Conservation (phyloP, 345 rosid genomes). For the Hibiscus trionum region DNA sequence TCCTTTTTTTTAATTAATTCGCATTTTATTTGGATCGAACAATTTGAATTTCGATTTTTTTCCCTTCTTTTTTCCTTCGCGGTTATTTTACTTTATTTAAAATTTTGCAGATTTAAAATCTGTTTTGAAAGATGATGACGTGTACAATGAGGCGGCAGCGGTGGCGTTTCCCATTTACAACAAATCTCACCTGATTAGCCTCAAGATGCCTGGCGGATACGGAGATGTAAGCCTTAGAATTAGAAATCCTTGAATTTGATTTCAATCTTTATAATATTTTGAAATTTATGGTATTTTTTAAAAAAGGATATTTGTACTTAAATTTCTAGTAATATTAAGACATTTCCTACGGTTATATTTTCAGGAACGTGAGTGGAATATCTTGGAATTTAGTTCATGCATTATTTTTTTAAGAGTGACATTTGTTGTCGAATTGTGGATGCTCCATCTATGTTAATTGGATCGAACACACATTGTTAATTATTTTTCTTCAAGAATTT, state of each 20-base stretch:
- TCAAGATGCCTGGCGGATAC: constrained; percentile 50
- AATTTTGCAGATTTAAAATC: constrained; percentile 54
- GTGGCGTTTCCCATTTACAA: constrained; percentile 82
- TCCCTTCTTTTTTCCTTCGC: not conserved
- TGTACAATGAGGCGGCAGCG: constrained; percentile 60
- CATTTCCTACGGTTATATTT: not conserved
- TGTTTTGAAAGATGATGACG: constrained; percentile 61
- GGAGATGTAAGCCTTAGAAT: constrained; percentile 55
- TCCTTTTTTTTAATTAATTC: not conserved
- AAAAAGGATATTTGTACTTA: not conserved
- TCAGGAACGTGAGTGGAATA: not conserved
- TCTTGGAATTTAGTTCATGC: not conserved
- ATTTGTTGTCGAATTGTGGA: no score
- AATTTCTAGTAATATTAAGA: not conserved
- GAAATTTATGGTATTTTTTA: not conserved
- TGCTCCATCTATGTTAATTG: not conserved
- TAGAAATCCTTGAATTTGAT: not conserved
- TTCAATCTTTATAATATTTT: not conserved
- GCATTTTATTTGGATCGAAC: constrained; percentile 13
- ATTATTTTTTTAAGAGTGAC: not conserved
- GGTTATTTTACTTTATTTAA: not conserved
- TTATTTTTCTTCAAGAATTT: not conserved
- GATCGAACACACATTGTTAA: not conserved
- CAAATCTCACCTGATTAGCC: constrained; percentile 86
- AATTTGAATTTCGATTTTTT: not conserved